A percentile compares a stretch with the other conserved stretches of the same genome.
Evolutionary conservation across 805 yeast genomes (phyloP).

Genomic region (Starmera caribaea): DNA sequence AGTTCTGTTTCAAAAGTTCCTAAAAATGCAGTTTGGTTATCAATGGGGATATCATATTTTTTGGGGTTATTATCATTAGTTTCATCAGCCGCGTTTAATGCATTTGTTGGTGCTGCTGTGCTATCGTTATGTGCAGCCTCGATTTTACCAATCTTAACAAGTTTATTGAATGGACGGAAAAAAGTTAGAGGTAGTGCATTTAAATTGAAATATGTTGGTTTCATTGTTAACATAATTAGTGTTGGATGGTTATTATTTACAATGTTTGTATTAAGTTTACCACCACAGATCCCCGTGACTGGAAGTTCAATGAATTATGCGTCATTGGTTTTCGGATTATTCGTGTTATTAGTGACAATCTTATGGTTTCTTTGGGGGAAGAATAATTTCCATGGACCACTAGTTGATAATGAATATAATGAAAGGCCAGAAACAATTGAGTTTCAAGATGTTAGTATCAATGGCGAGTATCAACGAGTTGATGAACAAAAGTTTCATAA

Average conservation of each 20-base stretch:
- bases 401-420: conserved; percentile 20
- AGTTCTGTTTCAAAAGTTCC: conserved; percentile 51
- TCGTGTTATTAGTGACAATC: conserved; percentile 37
- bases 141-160: conserved; percentile 63
- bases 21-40: conserved; percentile 54
- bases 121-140: conserved; percentile 67
- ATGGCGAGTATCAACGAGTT: conserved; percentile 9
- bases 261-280: conserved; percentile 55
- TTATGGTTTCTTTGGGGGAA: conserved; percentile 55
- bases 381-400: conserved; percentile 54
- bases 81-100: conserved; percentile 69
- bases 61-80: conserved; percentile 59
- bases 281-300: conserved; percentile 52
- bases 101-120: conserved; percentile 78
- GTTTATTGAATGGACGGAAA: conserved; percentile 46
- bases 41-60: conserved; percentile 50
- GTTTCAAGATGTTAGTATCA: conserved; percentile 2
- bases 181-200: conserved; percentile 63
- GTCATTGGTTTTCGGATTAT: conserved; percentile 44
- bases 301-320: conserved; percentile 40
- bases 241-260: conserved; percentile 52
- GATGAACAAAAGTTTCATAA: conserved; percentile 15
- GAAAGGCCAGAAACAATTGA: conserved; percentile 15
- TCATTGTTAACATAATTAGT: conserved; percentile 49
- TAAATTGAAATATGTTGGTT: conserved; percentile 53